Base-by-base conservation (phyloP, 495 filamentous ascomycete species). In the Talaromyces thailandensis region DNA sequence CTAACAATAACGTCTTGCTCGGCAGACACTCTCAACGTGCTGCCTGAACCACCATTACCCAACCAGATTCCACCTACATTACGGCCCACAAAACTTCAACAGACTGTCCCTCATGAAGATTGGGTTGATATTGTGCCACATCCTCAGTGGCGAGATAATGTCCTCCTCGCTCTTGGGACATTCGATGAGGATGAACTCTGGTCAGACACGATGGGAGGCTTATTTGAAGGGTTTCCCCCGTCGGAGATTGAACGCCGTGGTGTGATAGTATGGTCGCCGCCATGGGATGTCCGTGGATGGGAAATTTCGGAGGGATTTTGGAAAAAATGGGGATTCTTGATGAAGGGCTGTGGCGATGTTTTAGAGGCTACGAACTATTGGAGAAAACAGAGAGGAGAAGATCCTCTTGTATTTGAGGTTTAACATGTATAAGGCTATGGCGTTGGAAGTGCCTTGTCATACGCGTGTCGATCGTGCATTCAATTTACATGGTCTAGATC, bases 281-380 rank as follows among this genome's bases (percentile, higher is more conserved):
- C 59, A 14, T 61, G 59, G 59, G 37, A 61, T 52, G 11, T 51
- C 12, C 26, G 40, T 50, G 59, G 59, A 12, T 79, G 76, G 77
- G 76, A 80, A 65, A 71, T 78, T 67, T 72, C 74, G 37, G 73
- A 76, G 68, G 76, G 75, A 32, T 80, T 80, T 70, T 52, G 77
- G 64, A 69, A 58, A 61, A 79, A 75, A 67, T 80, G 77, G 77
- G 70, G 72, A 32, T 77, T 71, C 73, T 66, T 73, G 65, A 48
- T 78, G 37, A 62, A 67, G 52, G 75, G 71, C 23, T 64, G 70
- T 24, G 64, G 66, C 57, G 73, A 66, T 58, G 51, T 66, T 45
- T 64, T 79, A 50, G 70, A 73, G 62, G 69, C 71, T 64, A 79
- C 75, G n/a, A 77, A 79, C 71, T 63, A 67, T 26, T 79, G 75